Base-by-base conservation (phyloP, 768 basidiomycete genomes). In the Thelephora ganbajun region DNA sequence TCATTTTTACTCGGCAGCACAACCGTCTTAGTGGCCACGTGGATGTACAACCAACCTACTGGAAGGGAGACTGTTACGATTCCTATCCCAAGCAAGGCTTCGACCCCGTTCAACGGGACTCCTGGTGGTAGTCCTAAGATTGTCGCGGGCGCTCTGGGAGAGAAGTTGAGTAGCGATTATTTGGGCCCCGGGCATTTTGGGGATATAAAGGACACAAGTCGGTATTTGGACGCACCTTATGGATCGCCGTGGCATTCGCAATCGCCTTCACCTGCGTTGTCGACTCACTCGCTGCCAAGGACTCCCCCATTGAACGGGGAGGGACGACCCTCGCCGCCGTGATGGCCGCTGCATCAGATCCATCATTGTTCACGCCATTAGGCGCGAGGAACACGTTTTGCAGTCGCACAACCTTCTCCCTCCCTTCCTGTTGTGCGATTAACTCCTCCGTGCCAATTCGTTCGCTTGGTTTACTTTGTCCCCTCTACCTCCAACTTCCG, bases 31-130 rank as follows among this genome's bases (percentile, higher is more conserved):
- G 71, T 71, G 18, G 83, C 92, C 12, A 99, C 94, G 4, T 92
- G 84, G 75, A 79, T 94, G 73, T 99, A 98, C 72, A 98, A 97
- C 65, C 81, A 83, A 55, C 83, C 82, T 47, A 46, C 54, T 19
- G 57, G 65, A 35, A 62, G 60, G 50, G 72, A 71, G 48, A 51
- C 66, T 4, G 56, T 58, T 41, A 51, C 64, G 26, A 54, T 61
- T 49, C 58, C 61, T 12, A 65, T 66, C 11, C 61, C 57, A n/a
- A 51, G 53, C 39, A 66, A 64, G 43, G 46, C 57, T 19, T 54
- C 61, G 33, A 59, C 59, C n/a, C 61, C 67, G 3, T 59, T 56
- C 51, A 62, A 73, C 4, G 68, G 66, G 36, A 62, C 71, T 1
- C 70, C 76, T 6, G 57, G 76, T 52, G 70, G 69, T 18, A 75